Conservation (phyloP, 129 eudicot genomes). For the Lonicera japonica region DNA sequence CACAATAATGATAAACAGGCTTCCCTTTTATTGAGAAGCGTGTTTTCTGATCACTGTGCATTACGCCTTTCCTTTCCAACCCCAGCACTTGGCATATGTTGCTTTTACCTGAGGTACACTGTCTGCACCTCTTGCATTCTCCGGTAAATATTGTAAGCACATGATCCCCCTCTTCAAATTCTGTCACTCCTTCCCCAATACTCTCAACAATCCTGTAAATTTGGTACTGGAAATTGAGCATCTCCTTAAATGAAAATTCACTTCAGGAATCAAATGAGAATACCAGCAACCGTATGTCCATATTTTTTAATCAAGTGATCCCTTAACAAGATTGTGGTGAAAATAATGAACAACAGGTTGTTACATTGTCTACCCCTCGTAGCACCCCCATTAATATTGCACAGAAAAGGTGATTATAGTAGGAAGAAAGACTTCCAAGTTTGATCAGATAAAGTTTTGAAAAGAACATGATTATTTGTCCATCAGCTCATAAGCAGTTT, state of each 20-base stretch:
- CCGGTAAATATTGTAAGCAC: slow-evolving; percentile 93
- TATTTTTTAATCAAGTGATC: too few relatives aligned
- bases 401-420: too few relatives aligned
- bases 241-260: neutral
- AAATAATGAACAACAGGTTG: too few relatives aligned
- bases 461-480: too few relatives aligned
- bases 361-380: too few relatives aligned
- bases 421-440: too few relatives aligned
- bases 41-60: slow-evolving; percentile 91
- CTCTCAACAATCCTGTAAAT: slow-evolving; percentile 88
- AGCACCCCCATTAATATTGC: too few relatives aligned
- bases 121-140: slow-evolving; percentile 91
- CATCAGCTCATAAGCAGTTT: neutral
- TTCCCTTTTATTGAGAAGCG: slow-evolving; percentile 75
- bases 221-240: slow-evolving; percentile 14
- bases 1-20: slow-evolving; percentile 89
- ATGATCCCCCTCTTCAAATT: slow-evolving; percentile 80
- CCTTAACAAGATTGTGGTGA: too few relatives aligned
- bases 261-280: too few relatives aligned
- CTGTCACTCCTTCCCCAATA: slow-evolving; percentile 86
- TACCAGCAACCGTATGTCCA: too few relatives aligned
- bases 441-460: too few relatives aligned
- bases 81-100: slow-evolving; percentile 90
- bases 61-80: slow-evolving; percentile 78
- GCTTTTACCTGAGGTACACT: slow-evolving; percentile 71